These are phyloP conservation scores for Picea abies DNA, from an alignment of 83 land plant genomes.

Conservation along the genomic window DNA sequence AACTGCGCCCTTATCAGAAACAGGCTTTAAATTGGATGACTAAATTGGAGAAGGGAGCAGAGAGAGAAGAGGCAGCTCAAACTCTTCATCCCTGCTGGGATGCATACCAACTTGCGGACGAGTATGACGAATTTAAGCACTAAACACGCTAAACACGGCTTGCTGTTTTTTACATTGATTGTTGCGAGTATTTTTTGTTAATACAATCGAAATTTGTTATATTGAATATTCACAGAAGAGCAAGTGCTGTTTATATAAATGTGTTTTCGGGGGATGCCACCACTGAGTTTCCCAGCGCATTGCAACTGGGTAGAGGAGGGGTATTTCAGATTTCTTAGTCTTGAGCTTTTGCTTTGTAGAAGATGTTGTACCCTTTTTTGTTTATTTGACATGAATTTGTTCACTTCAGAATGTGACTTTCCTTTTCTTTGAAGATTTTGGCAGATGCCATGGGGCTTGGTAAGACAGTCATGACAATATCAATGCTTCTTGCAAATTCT, in stretches of 20 bases:
- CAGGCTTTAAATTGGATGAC: slow-evolving; percentile 96
- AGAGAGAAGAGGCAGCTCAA: slow-evolving; percentile 64
- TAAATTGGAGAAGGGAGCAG: slow-evolving; percentile 66
- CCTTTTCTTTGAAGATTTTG: slow-evolving; percentile 64
- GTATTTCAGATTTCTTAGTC: slow-evolving; percentile 34
- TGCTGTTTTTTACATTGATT: slow-evolving; percentile 3
- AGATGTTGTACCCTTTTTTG: background rate
- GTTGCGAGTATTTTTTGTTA: background rate
- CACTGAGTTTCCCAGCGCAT: slow-evolving; percentile 86
- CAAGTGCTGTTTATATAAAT: slow-evolving; percentile 73
- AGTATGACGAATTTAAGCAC: slow-evolving; percentile 32
- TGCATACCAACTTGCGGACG: slow-evolving; percentile 79
- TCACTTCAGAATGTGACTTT: slow-evolving; percentile 4
- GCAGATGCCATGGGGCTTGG: slow-evolving; percentile 99
- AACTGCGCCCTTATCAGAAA: slow-evolving; percentile 92
- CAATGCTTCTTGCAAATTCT: slow-evolving; percentile 70
- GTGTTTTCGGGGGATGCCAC: slow-evolving; percentile 93
- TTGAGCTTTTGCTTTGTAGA: background rate
- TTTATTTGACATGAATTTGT: background rate
- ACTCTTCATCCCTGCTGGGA: slow-evolving; percentile 98
- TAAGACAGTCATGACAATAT: slow-evolving; percentile 93
- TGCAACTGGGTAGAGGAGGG: slow-evolving; percentile 94
- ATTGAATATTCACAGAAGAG: slow-evolving; percentile 54
- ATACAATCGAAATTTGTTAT: background rate
- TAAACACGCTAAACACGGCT: background rate